phyloP scores from a whole-genome alignment of 176 grass and related monocot species.

The Typha latifolia region DNA sequence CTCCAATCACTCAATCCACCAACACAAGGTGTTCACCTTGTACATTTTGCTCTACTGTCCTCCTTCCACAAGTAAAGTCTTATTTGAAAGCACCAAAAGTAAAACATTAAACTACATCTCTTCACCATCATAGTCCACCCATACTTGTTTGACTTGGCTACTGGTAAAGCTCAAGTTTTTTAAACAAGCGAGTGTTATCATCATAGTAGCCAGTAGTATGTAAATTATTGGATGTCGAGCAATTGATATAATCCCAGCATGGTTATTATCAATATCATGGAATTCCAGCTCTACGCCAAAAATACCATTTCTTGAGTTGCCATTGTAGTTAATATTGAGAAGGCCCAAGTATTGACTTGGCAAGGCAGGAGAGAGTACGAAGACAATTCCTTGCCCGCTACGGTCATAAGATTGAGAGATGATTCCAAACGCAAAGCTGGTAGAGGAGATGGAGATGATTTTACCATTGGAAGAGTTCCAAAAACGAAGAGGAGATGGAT shows the following conservation, averaged over 20 bases:
- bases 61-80: conserved; percentile 14
- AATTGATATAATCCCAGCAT: conserved; percentile 13
- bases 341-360: conserved; percentile 18
- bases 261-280: conserved; percentile 23
- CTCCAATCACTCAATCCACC: conserved; percentile 16
- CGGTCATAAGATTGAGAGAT: neutral
- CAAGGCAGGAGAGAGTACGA: conserved; percentile 1
- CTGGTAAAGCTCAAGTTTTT: conserved; percentile 2
- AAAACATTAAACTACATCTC: conserved; percentile 7
- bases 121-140: conserved; percentile 20
- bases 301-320: conserved; percentile 2
- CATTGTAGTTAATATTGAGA: conserved; percentile 15
- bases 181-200: neutral
- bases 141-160: conserved; percentile 1
- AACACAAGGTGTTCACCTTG: neutral
- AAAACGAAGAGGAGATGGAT: conserved; percentile 2
- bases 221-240: neutral
- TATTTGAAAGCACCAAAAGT: conserved; percentile 11
- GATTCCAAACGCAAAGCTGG: conserved; percentile 27
- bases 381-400: conserved; percentile 18
- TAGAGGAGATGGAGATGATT: conserved; percentile 24
- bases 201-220: conserved; percentile 1
- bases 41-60: neutral
- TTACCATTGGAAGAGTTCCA: neutral
- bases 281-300: conserved; percentile 30